Percentiles rank a stretch among this genome's conserved stretches.
phyloP scores from a whole-genome alignment of 129 eudicot species.

The Rutidosis leptorrhynchoides region DNA sequence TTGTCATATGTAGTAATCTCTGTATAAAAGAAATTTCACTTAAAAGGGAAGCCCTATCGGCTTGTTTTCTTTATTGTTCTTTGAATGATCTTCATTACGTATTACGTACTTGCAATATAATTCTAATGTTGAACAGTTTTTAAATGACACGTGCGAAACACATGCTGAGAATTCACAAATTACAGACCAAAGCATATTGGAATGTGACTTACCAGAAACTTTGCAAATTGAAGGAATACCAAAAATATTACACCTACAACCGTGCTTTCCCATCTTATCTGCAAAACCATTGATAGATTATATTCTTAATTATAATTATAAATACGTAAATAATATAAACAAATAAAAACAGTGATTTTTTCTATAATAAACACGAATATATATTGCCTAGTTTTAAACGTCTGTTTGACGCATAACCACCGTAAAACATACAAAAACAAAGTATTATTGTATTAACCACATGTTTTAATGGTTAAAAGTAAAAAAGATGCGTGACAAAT shows the following conservation, averaged over 20 bases:
- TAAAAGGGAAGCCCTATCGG: constrained; percentile 2
- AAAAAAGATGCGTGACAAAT: not conserved
- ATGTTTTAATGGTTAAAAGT: not conserved
- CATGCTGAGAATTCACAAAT: not conserved
- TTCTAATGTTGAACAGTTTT: not conserved
- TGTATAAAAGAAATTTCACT: not conserved
- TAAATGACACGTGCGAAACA: not conserved
- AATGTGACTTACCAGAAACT: constrained; percentile 54
- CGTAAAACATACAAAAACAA: not conserved
- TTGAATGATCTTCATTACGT: not conserved
- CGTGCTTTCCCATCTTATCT: constrained; percentile 85
- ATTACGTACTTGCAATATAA: not conserved
- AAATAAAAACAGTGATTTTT: not conserved
- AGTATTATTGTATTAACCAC: not conserved
- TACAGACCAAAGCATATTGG: not conserved
- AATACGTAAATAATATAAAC: not conserved
- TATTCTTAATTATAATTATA: too few relatives aligned
- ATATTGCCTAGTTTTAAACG: too few relatives aligned
- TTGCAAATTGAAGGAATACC: constrained; percentile 56
- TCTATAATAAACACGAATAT: not conserved
- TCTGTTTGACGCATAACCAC: too few relatives aligned
- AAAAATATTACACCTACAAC: constrained; percentile 66
- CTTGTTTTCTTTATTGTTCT: not conserved
- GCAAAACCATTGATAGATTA: not conserved
- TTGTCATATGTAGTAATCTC: not conserved